These are phyloP conservation scores for Pleurotus djamor DNA, from an alignment of 768 basidiomycete species.

Conservation along the genomic window DNA sequence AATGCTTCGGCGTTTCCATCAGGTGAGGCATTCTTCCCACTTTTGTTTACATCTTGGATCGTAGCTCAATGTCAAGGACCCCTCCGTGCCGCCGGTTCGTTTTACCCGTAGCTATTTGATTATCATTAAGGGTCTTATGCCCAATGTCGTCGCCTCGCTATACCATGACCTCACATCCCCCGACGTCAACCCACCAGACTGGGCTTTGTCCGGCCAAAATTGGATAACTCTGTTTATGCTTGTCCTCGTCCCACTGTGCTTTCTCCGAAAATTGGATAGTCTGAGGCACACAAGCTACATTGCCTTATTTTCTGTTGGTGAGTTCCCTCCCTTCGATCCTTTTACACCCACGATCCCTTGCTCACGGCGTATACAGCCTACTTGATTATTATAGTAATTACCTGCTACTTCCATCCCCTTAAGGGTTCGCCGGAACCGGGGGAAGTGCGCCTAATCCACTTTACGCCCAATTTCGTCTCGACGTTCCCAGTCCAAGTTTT, in stretches of 20 bases:
- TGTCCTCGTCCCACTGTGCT: constrained; percentile 76
- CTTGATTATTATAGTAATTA: constrained; percentile 75
- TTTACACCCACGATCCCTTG: not conserved
- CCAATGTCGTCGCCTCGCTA: constrained; percentile 81
- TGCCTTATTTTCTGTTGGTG: constrained; percentile 86
- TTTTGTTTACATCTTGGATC: constrained; percentile 2
- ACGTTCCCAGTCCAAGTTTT: constrained; percentile 95
- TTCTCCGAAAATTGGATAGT: constrained; percentile 80
- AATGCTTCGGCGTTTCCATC: constrained; percentile 96
- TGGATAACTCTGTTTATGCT: constrained; percentile 85
- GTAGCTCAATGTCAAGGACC: constrained; percentile 1
- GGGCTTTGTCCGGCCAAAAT: constrained; percentile 72
- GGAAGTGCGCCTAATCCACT: constrained; percentile 67
- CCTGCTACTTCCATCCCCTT: constrained; percentile 75
- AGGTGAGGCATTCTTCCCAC: constrained; percentile 46
- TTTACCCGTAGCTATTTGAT: constrained; percentile 67
- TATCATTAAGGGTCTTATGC: constrained; percentile 91
- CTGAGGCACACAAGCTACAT: constrained; percentile 90
- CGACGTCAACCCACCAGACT: constrained; percentile 64
- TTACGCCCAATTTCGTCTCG: constrained; percentile 75
- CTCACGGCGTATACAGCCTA: constrained; percentile 47
- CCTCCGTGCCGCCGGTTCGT: not conserved
- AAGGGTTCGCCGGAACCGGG: constrained; percentile 62
- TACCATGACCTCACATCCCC: constrained; percentile 75
- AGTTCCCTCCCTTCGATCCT: constrained; percentile 25